phyloP scores from a whole-genome alignment of 2,329 filamentous ascomycete species.

The Exophiala phaeomuriformis region DNA sequence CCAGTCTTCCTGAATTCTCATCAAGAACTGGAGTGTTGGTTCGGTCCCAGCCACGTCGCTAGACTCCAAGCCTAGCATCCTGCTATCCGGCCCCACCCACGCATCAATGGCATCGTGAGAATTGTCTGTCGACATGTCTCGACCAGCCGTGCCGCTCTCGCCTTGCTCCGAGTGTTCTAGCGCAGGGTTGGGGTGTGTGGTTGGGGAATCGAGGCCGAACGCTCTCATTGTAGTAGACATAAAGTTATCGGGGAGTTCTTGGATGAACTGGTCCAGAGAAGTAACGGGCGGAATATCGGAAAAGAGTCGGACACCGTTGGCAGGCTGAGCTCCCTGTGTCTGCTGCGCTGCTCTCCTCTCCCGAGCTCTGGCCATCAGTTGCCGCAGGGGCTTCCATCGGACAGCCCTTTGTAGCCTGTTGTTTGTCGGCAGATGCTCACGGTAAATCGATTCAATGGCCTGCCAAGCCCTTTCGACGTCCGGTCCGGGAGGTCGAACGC shows the following conservation, averaged over 20 bases:
- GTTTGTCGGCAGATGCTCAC: constrained; percentile 31
- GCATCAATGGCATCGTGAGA: constrained; percentile 1
- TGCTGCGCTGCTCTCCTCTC: constrained; percentile 47
- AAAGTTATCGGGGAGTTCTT: constrained; percentile 11
- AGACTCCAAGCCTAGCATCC: constrained; percentile 16
- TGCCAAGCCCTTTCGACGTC: constrained; percentile 55
- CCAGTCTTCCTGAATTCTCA: constrained; percentile 19
- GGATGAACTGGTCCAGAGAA: constrained; percentile 12
- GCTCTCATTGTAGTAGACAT: constrained; percentile 11
- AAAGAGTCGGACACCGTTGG: constrained; percentile 2
- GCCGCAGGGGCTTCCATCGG: constrained; percentile 57
- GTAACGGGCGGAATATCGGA: constrained; percentile 6
- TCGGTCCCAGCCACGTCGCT: constrained; percentile 17
- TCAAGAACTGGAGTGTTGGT: constrained; percentile 15
- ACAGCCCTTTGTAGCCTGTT: constrained; percentile 45
- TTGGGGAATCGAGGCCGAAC: constrained; percentile 9
- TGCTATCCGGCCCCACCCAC: constrained; percentile 2
- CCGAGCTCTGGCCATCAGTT: constrained; percentile 53
- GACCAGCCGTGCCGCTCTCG: neutral
- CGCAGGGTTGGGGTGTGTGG: neutral
- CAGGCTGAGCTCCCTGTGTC: constrained; percentile 18
- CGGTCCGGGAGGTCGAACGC: constrained; percentile 49
- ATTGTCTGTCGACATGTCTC: neutral
- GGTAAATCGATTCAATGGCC: constrained; percentile 45
- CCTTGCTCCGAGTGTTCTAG: neutral